Evolutionary conservation across 495 filamentous ascomycete species (phyloP).

Genomic region (Jackrogersella multiformis): DNA sequence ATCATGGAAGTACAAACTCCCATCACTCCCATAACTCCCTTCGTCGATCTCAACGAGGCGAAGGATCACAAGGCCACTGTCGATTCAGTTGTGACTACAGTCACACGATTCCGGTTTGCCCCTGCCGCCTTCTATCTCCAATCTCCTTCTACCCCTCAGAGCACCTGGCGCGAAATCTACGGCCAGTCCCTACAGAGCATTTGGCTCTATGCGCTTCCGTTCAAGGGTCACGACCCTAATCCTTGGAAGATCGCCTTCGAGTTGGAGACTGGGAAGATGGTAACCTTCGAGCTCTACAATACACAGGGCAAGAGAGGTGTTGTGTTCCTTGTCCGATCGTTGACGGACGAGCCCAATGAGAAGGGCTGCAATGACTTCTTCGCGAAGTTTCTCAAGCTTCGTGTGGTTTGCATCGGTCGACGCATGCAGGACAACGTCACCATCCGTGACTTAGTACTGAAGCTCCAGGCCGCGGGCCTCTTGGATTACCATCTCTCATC

Average conservation of each 20-base stretch:
- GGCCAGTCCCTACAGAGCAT: neutral
- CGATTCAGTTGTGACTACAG: neutral
- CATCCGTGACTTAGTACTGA: no score
- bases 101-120: neutral
- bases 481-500: no score
- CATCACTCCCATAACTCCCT: no score
- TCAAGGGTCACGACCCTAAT: slow-evolving; percentile 3
- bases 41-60: no score
- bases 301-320: neutral
- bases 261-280: slow-evolving; percentile 3
- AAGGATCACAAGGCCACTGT: neutral
- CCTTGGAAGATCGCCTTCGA: slow-evolving; percentile 17
- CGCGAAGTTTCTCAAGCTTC: no score
- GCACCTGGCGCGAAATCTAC: neutral
- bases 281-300: slow-evolving; percentile 8
- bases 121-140: neutral
- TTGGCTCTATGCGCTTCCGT: slow-evolving; percentile 5
- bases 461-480: no score
- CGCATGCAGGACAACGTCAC: no score
- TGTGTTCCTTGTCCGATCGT: neutral
- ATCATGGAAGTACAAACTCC: no score
- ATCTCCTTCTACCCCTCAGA: neutral
- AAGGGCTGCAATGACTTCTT: no score
- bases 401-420: no score
- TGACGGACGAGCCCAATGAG: neutral